Evolutionary conservation across 306 rosid genomes (phyloP).

Genomic region (Vicia sativa): DNA sequence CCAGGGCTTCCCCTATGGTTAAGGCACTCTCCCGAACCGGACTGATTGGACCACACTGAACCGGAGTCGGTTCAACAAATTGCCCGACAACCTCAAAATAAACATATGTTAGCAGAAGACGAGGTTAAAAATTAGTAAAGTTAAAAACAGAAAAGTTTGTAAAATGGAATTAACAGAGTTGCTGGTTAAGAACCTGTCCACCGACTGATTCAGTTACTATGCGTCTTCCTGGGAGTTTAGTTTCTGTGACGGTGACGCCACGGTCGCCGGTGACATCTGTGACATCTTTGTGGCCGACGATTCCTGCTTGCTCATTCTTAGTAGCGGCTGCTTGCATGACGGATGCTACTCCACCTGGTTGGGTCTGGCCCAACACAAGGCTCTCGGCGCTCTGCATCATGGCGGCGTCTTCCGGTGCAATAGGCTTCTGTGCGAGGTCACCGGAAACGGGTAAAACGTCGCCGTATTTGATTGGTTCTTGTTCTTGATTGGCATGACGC

Average conservation of each 20-base stretch:
- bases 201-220: slow-evolving; percentile 66
- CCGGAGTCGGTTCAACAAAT: slow-evolving; percentile 45
- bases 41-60: not conserved
- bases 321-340: slow-evolving; percentile 73
- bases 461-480: slow-evolving; percentile 62
- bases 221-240: slow-evolving; percentile 56
- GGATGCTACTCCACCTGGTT: slow-evolving; percentile 59
- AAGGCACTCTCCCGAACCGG: slow-evolving; percentile 36
- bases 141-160: not conserved
- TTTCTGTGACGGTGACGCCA: slow-evolving; percentile 65
- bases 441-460: slow-evolving; percentile 66
- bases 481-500: slow-evolving; percentile 37
- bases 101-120: not conserved
- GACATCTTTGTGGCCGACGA: slow-evolving; percentile 51
- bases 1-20: slow-evolving; percentile 81
- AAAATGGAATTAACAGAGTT: not conserved
- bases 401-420: slow-evolving; percentile 72
- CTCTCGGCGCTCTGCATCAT: slow-evolving; percentile 84
- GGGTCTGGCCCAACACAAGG: slow-evolving; percentile 59
- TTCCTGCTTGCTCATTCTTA: slow-evolving; percentile 55
- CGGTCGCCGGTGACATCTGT: slow-evolving; percentile 48
- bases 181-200: slow-evolving; percentile 55
- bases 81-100: slow-evolving; percentile 61
- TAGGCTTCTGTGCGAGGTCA: slow-evolving; percentile 54
- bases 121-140: not conserved